These are phyloP conservation scores for Hermanozyma aechmeae DNA, from an alignment of 805 yeast species.

Conservation along the genomic window DNA sequence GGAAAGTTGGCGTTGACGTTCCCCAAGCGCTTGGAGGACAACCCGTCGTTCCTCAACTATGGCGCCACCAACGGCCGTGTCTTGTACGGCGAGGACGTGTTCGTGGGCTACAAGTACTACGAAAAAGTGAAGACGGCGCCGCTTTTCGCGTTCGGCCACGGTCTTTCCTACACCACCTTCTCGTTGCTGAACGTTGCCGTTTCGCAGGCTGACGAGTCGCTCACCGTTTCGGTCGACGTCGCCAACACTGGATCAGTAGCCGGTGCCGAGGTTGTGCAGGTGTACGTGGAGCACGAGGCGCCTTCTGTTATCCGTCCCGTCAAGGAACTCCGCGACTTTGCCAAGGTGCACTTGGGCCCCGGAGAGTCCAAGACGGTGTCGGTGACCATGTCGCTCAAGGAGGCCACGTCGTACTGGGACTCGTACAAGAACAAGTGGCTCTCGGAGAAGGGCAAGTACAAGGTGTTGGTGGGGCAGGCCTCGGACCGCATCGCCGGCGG, in stretches of 20 bases:
- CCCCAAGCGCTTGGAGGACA: conserved; percentile 15
- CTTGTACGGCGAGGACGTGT: conserved; percentile 24
- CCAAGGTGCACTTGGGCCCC: conserved; percentile 14
- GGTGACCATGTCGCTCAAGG: conserved; percentile 13
- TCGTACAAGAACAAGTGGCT: conserved; percentile 18
- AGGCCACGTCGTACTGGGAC: conserved; percentile 21
- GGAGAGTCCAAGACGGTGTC: conserved; percentile 9
- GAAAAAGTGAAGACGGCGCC: conserved; percentile 17
- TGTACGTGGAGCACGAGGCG: conserved; percentile 13
- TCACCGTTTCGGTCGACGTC: conserved; percentile 11
- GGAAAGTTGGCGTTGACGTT: conserved; percentile 18
- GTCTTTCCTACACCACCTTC: conserved; percentile 21
- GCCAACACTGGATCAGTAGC: conserved; percentile 15
- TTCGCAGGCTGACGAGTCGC: conserved; percentile 8
- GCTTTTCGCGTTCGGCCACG: conserved; percentile 24
- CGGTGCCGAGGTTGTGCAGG: conserved; percentile 21
- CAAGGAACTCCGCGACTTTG: conserved; percentile 22
- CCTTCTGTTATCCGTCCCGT: conserved; percentile 14
- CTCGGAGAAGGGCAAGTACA: conserved; percentile 15
- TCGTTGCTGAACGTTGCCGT: conserved; percentile 8
- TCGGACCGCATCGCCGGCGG: conserved; percentile 5
- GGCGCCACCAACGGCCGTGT: conserved; percentile 21
- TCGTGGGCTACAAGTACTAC: conserved; percentile 22
- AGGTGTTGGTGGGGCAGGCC: conserved; percentile 15
- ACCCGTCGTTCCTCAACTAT: conserved; percentile 21